Evolutionary conservation across 257 asterid species (phyloP).

Genomic region (Solanum boliviense): DNA sequence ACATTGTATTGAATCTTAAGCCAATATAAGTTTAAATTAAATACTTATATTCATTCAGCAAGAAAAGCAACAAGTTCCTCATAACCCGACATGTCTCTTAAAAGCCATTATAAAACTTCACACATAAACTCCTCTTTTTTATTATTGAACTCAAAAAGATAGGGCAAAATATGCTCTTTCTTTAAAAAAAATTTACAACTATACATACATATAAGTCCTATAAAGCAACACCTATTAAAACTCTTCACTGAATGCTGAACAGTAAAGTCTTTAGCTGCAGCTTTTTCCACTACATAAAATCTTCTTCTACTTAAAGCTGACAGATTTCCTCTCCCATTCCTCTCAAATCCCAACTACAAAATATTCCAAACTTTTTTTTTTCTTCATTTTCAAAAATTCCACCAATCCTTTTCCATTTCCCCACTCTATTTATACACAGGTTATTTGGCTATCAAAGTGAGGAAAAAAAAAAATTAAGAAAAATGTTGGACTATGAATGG

Average conservation of each 20-base stretch:
- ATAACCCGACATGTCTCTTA: conserved; percentile 43
- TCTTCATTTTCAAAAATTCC: conserved; percentile 28
- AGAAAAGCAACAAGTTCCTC: conserved; percentile 14
- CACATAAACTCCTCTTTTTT: background rate
- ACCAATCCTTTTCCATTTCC: background rate
- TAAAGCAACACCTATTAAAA: background rate
- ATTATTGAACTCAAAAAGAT: conserved; percentile 9
- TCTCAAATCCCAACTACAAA: conserved; percentile 1
- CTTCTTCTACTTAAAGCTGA: conserved; percentile 62
- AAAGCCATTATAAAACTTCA: conserved; percentile 19
- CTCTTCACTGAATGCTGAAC: conserved; percentile 12
- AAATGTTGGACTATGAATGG: conserved; percentile 93
- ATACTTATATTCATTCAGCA: background rate
- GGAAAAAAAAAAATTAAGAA: background rate
- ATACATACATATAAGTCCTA: conserved; percentile 6
- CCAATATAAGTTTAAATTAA: background rate
- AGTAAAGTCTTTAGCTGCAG: conserved; percentile 34
- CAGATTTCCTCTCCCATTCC: conserved; percentile 35
- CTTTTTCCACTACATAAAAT: conserved; percentile 43
- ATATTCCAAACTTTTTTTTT: conserved; percentile 1
- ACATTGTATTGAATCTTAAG: background rate
- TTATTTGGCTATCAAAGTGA: background rate
- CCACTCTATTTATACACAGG: background rate
- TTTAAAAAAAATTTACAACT: too few relatives aligned
- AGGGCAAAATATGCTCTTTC: background rate